phyloP scores from a whole-genome alignment of 805 yeast species.

The Jamesozyma hellenica region DNA sequence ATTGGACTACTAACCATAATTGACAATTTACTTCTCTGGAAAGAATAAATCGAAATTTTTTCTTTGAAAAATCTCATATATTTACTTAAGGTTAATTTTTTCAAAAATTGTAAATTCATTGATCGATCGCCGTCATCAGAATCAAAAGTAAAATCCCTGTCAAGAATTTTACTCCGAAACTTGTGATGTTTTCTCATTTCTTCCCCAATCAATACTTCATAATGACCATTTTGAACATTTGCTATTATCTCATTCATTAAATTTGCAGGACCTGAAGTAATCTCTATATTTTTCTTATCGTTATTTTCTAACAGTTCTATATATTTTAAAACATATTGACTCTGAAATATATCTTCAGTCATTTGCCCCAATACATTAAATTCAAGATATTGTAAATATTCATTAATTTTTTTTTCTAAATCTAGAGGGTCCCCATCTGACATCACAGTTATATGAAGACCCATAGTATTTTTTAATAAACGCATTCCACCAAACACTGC shows the following conservation, averaged over 20 bases:
- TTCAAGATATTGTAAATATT: constrained; percentile 37
- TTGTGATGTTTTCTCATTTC: constrained; percentile 36
- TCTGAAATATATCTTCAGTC: constrained; percentile 31
- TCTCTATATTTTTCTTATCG: constrained; percentile 5
- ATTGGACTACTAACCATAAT: constrained; percentile 34
- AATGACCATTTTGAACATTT: constrained; percentile 30
- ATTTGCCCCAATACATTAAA: constrained; percentile 17
- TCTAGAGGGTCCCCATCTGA: constrained; percentile 38
- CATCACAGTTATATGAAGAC: constrained; percentile 48
- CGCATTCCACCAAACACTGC: constrained; percentile 49
- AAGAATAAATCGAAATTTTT: constrained; percentile 31
- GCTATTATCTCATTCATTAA: constrained; percentile 28
- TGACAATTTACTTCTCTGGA: constrained; percentile 33
- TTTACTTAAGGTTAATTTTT: constrained; percentile 24
- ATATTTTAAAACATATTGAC: constrained; percentile 31
- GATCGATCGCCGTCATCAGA: constrained; percentile 18
- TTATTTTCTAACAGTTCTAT: constrained; percentile 17
- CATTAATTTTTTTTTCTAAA: constrained; percentile 39
- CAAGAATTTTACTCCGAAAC: constrained; percentile 41
- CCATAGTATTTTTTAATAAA: constrained; percentile 41
- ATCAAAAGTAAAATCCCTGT: constrained; percentile 34
- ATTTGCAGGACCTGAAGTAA: constrained; percentile 29
- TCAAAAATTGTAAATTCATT: constrained; percentile 27
- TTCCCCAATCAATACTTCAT: constrained; percentile 11
- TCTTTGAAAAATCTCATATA: constrained; percentile 31